Evolutionary conservation across 352 stramenopile species (phyloP).

Genomic region (Phytophthora aleatoria): DNA sequence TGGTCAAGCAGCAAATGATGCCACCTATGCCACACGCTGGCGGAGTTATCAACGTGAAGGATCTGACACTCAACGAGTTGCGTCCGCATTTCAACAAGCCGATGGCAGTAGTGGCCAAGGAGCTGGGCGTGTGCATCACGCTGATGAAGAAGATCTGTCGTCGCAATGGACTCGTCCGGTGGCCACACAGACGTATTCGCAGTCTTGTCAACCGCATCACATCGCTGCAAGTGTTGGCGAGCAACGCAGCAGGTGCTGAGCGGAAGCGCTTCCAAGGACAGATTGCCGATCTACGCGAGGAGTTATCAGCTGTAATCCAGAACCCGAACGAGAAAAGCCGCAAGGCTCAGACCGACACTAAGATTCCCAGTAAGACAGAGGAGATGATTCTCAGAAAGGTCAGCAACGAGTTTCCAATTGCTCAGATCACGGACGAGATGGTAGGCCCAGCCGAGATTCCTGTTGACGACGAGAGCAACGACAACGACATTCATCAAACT

Average conservation of each 20-base stretch:
- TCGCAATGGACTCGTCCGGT: constrained; percentile 78
- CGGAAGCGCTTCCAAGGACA: constrained; percentile 67
- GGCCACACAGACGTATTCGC: constrained; percentile 83
- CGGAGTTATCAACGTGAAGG: constrained; percentile 72
- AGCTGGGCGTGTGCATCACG: constrained; percentile 85
- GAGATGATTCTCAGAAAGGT: constrained; percentile 8
- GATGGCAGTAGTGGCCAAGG: constrained; percentile 82
- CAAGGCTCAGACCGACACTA: constrained; percentile 69
- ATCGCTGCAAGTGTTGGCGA: constrained; percentile 69
- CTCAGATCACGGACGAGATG: constrained; percentile 19
- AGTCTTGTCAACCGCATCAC: constrained; percentile 85
- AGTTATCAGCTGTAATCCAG: constrained; percentile 80
- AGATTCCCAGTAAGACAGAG: constrained; percentile 36
- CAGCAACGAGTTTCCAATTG: constrained; percentile 25
- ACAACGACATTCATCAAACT: not conserved
- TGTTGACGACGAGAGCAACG: constrained; percentile 1
- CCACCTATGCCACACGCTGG: constrained; percentile 38
- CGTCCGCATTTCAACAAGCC: constrained; percentile 86
- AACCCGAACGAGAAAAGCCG: constrained; percentile 87
- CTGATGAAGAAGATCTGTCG: constrained; percentile 90
- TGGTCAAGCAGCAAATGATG: constrained; percentile 55
- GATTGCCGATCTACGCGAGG: constrained; percentile 61
- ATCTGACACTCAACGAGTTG: constrained; percentile 82
- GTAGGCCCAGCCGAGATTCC: constrained; percentile 15
- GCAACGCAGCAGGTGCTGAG: constrained; percentile 53